Conservation (phyloP, 2,329 filamentous ascomycete species). For the Cercospora sp. region DNA sequence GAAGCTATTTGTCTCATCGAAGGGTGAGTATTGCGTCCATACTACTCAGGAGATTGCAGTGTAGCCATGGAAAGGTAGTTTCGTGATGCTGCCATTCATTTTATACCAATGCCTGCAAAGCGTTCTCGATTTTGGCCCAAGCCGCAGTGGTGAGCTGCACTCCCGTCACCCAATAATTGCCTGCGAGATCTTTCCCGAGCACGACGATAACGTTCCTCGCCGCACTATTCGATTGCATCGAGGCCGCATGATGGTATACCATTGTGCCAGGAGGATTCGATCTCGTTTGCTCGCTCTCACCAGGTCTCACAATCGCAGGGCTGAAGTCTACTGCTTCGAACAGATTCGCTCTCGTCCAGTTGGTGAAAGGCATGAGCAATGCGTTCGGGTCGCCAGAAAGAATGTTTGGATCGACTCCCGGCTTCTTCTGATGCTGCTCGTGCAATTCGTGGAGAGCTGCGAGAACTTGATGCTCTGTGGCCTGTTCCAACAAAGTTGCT, state of each 20-base stretch:
- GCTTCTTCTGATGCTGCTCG: background rate
- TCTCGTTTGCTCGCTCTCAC: background rate
- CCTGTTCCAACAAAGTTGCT: background rate
- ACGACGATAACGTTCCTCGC: slow-evolving; percentile 4
- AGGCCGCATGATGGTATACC: slow-evolving; percentile 4
- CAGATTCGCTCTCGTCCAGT: slow-evolving; percentile 44
- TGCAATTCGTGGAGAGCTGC: background rate
- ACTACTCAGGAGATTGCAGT: too few relatives aligned
- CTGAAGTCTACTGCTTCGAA: slow-evolving; percentile 43
- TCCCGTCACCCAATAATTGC: slow-evolving; percentile 6
- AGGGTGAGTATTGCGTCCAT: too few relatives aligned
- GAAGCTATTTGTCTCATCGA: too few relatives aligned
- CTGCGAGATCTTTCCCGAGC: slow-evolving; percentile 1
- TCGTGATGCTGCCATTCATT: background rate
- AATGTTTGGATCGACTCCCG: background rate
- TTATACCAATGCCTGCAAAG: background rate
- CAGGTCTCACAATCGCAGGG: slow-evolving; percentile 21
- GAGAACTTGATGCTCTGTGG: background rate
- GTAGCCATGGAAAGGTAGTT: too few relatives aligned
- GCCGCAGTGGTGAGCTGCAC: background rate
- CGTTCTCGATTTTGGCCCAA: background rate
- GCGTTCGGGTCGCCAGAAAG: slow-evolving; percentile 23
- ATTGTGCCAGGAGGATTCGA: background rate
- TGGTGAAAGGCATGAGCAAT: slow-evolving; percentile 41
- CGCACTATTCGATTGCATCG: background rate